Base-by-base conservation (phyloP, 345 rosid genomes). In the Gossypium sturtianum region DNA sequence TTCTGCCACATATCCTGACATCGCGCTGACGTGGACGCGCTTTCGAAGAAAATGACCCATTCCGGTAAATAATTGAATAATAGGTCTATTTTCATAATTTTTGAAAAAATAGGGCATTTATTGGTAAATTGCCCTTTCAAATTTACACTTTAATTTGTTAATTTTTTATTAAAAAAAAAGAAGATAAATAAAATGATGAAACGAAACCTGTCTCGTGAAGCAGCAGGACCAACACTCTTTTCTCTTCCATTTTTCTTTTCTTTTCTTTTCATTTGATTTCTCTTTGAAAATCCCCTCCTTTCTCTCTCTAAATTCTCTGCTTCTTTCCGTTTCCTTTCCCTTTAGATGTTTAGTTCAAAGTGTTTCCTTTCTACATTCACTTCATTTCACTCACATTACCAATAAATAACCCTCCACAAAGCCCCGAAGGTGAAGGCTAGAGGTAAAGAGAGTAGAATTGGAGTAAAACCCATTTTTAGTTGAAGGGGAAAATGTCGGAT, bases 231-330 rank as follows among this genome's bases (percentile, higher is more conserved):
- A 34, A 34, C 41, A 34, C 7, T 34, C 41, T 48, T 10, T 48
- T 48, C 13, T 48, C 52, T 48, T 48, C 52, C 52, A 48, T 2
- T 48, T 48, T 87, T 87, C 89, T 83, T 84, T 89, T 87, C 89
- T 87, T 84, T 51, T 51, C 8, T 2, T 83, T 71, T 76, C 84
- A 34, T 47, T 47, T 84, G 84, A 84, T 82, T 85, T 76, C 76
- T 44, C 76, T 86, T 93, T 88, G 91, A 89, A 91, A 92, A 87
- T 86, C 91, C 86, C 86, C 82, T 75, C 77, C 88, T 71, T 68
- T 67, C 22, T 62, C 43, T 76, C 9, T 77, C 61, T 78, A 34
- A 5, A 5, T 77, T 82, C 76, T 56, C 20, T 45, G 51, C 29
- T 25, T 73, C 68, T 65, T 52, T 59, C 72, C 75, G 66, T 61